Conservation (phyloP, 345 rosid genomes). For the Punica granatum region DNA sequence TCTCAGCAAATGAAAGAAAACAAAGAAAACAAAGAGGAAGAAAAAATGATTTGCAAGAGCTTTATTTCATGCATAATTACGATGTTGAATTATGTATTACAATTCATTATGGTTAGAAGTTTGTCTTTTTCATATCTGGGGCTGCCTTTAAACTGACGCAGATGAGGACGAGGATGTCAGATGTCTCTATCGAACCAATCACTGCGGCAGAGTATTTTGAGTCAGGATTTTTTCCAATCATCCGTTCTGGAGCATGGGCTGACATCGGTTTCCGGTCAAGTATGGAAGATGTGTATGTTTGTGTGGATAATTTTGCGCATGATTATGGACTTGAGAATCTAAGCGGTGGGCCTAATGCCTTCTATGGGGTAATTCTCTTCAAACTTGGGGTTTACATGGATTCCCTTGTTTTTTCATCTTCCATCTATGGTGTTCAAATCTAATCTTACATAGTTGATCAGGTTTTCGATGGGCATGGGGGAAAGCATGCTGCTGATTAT, state of each 20-base stretch:
- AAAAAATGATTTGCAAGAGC: background rate
- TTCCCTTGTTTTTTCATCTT: conserved; percentile 2
- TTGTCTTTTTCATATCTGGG: conserved; percentile 14
- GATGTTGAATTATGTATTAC: background rate
- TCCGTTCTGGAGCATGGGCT: conserved; percentile 87
- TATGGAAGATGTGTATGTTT: conserved; percentile 77
- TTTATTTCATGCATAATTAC: background rate
- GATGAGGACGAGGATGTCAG: conserved; percentile 48
- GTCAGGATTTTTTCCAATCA: conserved; percentile 40
- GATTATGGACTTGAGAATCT: conserved; percentile 37
- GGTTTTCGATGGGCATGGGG: conserved; percentile 79
- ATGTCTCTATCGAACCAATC: conserved; percentile 32
- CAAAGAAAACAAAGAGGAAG: background rate
- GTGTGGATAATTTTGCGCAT: conserved; percentile 52
- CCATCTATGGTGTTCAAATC: background rate
- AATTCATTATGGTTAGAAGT: background rate
- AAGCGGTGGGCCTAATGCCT: conserved; percentile 53
- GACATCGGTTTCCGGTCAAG: conserved; percentile 59
- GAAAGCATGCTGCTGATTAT: conserved; percentile 89
- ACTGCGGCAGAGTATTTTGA: conserved; percentile 25
- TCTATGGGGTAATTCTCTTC: conserved; percentile 62
- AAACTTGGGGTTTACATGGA: background rate
- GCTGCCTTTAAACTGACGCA: conserved; percentile 21
- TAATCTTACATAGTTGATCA: background rate
- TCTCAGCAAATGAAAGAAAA: background rate